Evolutionary conservation across 257 asterid genomes (phyloP).

Genomic region (Osmanthus fragrans): DNA sequence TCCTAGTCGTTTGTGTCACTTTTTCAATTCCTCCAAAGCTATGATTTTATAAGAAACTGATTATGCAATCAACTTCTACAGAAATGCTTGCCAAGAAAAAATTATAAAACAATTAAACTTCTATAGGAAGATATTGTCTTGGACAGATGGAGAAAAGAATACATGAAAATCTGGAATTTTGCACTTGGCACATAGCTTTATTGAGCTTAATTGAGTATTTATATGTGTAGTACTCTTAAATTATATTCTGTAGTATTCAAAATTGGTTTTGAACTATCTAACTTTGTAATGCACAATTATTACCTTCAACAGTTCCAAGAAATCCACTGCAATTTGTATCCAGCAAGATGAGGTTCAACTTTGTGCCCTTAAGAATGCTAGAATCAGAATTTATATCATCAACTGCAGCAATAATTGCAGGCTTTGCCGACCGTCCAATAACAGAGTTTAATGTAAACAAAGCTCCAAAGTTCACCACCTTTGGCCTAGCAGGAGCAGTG

Average conservation of each 20-base stretch:
- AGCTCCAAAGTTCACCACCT: slow-evolving; percentile 70
- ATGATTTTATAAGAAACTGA: not conserved
- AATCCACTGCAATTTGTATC: slow-evolving; percentile 95
- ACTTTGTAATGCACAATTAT: not conserved
- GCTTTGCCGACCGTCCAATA: slow-evolving; percentile 76
- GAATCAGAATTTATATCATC: slow-evolving; percentile 72
- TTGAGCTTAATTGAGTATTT: not conserved
- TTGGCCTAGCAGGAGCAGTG: slow-evolving; percentile 34
- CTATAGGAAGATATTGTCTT: not conserved
- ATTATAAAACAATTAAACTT: not conserved
- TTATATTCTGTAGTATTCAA: not conserved
- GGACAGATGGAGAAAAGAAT: not conserved
- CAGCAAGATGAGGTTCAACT: slow-evolving; percentile 61
- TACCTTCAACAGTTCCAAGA: slow-evolving; percentile 85
- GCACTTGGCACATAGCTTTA: not conserved
- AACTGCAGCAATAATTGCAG: slow-evolving; percentile 74
- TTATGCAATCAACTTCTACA: not conserved
- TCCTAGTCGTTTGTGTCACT: not conserved
- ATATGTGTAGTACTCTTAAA: not conserved
- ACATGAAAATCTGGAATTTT: not conserved
- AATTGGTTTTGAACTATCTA: not conserved
- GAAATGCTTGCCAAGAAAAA: not conserved
- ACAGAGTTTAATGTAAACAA: slow-evolving; percentile 66
- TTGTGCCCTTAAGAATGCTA: slow-evolving; percentile 50
- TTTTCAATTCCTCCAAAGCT: not conserved